Base-by-base conservation (phyloP, 2,329 filamentous ascomycete genomes). In the Epichloe glyceriae region DNA sequence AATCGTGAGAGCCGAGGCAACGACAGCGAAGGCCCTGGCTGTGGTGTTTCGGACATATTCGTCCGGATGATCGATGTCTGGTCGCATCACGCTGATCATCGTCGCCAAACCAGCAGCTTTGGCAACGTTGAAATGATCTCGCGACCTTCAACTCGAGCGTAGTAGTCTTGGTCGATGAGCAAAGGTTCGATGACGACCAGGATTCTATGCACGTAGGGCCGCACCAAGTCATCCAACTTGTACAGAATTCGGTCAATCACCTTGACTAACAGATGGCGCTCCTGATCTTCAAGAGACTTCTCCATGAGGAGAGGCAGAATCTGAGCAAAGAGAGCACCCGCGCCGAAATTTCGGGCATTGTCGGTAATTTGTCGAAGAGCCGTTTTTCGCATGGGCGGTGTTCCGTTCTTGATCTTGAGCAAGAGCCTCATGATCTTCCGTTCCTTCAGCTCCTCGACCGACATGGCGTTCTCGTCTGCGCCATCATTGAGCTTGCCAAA, bases 81-180 rank as follows among this genome's bases (percentile, higher is more conserved):
- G 94, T 62, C 93, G 80, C 93, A 98, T 98, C 8, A 90, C 95
- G 70, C 89, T 95, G 66, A 98, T 98, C 93, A 98, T 98, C 59
- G 94, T 93, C 17, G 93, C 93, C 50, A 98, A 79, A 64, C 93
- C 94, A 55, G 94, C 93, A 22, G 93, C 93, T 69, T 98, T 98
- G 64, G 86, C 87, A 47, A 98, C 80, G 66, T 98, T 98, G 50
- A 97, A 60, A 98, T 98, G 60, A 98, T 98, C 67, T 98, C 93
- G 59, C 93, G 88, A 68, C 93, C 93, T 68, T 98, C 93, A 5
- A 98, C 93, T 66, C 93, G 85, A 41, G 94, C 93, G 67, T 98
- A 98, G 71, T 98, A 98, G 70, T 98, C 94, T 71, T 98, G 93
- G 64, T 98, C 94, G 62, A 98, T 98, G 57, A 98, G 85, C 47